These are phyloP conservation scores for Epichloe typhina DNA, from an alignment of 2,329 filamentous ascomycete genomes.

Conservation along the genomic window DNA sequence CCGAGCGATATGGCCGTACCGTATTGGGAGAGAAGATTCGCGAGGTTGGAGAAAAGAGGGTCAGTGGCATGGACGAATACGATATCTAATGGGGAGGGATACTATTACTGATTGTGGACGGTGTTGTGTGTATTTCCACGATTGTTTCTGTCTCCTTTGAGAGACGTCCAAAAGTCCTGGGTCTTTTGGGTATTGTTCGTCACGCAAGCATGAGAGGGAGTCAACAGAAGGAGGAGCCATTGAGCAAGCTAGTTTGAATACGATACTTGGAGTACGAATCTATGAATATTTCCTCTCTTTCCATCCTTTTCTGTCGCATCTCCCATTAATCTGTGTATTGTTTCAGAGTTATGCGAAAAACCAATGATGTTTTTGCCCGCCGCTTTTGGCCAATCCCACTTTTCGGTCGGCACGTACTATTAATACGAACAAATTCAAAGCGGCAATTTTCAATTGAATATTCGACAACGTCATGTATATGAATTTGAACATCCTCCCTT, in stretches of 20 bases:
- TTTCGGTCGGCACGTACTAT: too few relatives aligned
- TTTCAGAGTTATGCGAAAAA: too few relatives aligned
- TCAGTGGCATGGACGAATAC: conserved; percentile 47
- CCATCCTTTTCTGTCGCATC: too few relatives aligned
- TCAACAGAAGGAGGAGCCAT: neutral
- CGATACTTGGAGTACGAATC: neutral
- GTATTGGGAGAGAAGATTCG: conserved; percentile 84
- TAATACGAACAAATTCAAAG: too few relatives aligned
- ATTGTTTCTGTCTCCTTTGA: neutral
- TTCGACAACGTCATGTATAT: too few relatives aligned
- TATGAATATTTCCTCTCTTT: neutral
- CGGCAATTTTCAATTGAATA: too few relatives aligned
- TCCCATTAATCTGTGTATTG: too few relatives aligned
- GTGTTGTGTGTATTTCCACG: neutral
- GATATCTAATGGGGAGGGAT: conserved; percentile 8
- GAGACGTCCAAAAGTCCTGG: too few relatives aligned
- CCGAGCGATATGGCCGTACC: conserved; percentile 66
- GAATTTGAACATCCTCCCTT: too few relatives aligned
- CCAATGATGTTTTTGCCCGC: too few relatives aligned
- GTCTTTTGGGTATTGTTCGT: neutral
- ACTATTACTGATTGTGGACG: neutral
- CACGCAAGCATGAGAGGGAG: neutral
- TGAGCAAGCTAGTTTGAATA: neutral
- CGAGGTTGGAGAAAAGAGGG: conserved; percentile 61
- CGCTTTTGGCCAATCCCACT: too few relatives aligned